Evolutionary conservation across 345 rosid species (phyloP), one percentile per base, ranked within the genome.

Genomic region (Jatropha curcas): DNA sequence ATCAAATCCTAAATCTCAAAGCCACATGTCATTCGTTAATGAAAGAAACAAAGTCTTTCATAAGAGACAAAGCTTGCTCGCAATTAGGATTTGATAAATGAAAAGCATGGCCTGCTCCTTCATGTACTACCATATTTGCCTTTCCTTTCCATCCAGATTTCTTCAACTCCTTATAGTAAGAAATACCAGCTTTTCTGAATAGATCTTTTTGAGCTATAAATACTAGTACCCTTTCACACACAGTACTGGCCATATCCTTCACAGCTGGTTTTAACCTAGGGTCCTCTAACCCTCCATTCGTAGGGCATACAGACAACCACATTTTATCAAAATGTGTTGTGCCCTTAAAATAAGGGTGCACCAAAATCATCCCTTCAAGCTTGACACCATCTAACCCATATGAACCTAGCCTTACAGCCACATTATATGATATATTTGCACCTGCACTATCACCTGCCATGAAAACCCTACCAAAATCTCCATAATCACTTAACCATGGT

Each of bases 331-430:
- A 72, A 1, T 27, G 1, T 6, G 78, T 74, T 31, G 67, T 71
- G 10, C 85, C 88, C 85, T 82, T 88, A 20, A 85, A 88, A 37
- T 46, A 59, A 4, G 72, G 72, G 30, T 74, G 78, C 13, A 68
- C 67, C 22, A 74, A 1, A n/a, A 67, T n/a, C 58, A 67, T n/a
- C 30, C 67, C 60, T 8, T 14, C 50, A n/a, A 74, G 7, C 10
- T n/a, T 58, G 35, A 74, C n/a, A n/a, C 39, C 65, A 4, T 14
- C 28, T 24, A 60, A 16, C 60, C 34, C 61, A 10, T 1, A 14
- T 12, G 72, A 51, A 1, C 72, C 72, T 4, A 69, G 39, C 17
- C 46, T 71, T 11, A 67, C 72, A 4, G 78, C 78, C 31, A 68
- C 22, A 35, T 74, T 45, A 25, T 74, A 69, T 2, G 67, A 65